Conservation (phyloP, 1,284 basidiomycete genomes). For the Mrakiaceae sp. region DNA sequence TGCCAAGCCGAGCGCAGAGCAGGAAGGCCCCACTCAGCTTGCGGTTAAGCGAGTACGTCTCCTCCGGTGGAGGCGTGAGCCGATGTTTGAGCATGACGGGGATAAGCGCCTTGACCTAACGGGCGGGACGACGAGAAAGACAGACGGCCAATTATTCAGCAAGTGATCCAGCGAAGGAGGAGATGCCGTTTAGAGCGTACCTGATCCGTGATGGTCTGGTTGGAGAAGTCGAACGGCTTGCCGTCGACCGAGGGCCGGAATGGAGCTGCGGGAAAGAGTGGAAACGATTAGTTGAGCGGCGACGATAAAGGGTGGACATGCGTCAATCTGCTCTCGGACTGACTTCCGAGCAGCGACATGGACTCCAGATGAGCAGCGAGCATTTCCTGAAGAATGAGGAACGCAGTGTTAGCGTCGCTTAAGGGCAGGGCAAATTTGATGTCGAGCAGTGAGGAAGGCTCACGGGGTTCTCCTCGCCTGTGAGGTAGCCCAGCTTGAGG, state of each 20-base stretch:
- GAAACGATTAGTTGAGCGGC: background rate
- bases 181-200: constrained; percentile 20
- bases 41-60: constrained; percentile 90
- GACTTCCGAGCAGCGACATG: constrained; percentile 48
- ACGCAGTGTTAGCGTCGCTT: background rate
- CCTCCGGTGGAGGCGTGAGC: constrained; percentile 80
- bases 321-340: background rate
- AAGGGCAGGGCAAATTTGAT: background rate
- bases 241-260: constrained; percentile 21
- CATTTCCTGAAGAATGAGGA: constrained; percentile 52
- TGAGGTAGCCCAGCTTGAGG: constrained; percentile 73
- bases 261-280: background rate
- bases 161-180: no score
- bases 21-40: constrained; percentile 92
- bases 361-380: constrained; percentile 75
- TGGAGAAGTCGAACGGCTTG: constrained; percentile 30
- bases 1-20: constrained; percentile 70
- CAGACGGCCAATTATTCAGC: no score
- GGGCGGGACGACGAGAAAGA: constrained; percentile 49
- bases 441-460: constrained; percentile 19
- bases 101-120: constrained; percentile 66
- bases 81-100: constrained; percentile 84
- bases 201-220: constrained; percentile 35
- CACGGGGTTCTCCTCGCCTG: constrained; percentile 74
- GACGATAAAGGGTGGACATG: background rate